These are phyloP conservation scores for Teunomyces kruisii DNA, from an alignment of 805 yeast species.

Conservation along the genomic window DNA sequence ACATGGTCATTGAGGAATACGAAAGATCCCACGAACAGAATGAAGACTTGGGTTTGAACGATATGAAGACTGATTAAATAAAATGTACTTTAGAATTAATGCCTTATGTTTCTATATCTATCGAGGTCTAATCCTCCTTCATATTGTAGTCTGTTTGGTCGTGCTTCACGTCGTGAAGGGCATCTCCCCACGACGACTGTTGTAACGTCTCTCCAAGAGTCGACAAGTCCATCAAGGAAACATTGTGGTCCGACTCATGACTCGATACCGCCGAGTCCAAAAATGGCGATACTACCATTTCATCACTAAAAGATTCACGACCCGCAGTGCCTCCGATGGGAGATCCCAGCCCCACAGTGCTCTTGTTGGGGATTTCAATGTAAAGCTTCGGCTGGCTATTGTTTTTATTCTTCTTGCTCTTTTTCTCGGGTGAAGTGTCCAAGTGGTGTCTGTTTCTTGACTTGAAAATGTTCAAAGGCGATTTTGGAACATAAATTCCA, in stretches of 20 bases:
- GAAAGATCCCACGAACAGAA: constrained; percentile 88
- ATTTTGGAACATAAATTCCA: constrained; percentile 31
- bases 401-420: not conserved
- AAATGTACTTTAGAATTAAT: constrained; percentile 1
- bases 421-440: constrained; percentile 1
- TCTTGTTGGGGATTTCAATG: constrained; percentile 15
- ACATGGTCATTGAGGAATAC: constrained; percentile 86
- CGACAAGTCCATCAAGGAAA: constrained; percentile 19
- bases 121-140: not conserved
- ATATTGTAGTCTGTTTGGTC: not conserved
- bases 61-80: constrained; percentile 38
- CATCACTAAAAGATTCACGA: constrained; percentile 8
- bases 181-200: constrained; percentile 26
- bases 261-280: constrained; percentile 5
- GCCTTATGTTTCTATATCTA: constrained; percentile 1
- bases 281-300: constrained; percentile 14
- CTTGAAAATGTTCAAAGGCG: constrained; percentile 25
- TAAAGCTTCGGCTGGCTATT: constrained; percentile 15
- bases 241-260: constrained; percentile 6
- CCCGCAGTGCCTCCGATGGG: not conserved
- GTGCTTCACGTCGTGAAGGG: constrained; percentile 19
- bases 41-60: constrained; percentile 83
- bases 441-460: constrained; percentile 12
- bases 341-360: constrained; percentile 1
- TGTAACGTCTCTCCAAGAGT: constrained; percentile 26